These are phyloP conservation scores for Neocatenulostroma microsporum DNA, from an alignment of 2,329 filamentous ascomycete species.

Conservation along the genomic window DNA sequence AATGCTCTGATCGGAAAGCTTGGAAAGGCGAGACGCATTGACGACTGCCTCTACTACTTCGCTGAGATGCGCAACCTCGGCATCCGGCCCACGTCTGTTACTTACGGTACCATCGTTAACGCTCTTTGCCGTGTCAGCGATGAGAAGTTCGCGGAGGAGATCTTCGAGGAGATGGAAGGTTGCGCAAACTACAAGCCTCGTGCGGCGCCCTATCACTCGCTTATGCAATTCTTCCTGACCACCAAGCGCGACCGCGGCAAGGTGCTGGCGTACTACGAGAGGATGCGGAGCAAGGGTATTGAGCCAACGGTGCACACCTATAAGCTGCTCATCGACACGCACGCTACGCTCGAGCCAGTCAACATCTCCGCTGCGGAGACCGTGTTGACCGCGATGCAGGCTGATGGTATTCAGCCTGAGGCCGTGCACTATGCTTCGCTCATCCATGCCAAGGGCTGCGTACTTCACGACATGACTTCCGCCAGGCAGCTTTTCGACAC, in stretches of 20 bases:
- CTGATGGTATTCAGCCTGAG: slow-evolving; percentile 68
- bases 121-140: slow-evolving; percentile 94
- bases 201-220: slow-evolving; percentile 94
- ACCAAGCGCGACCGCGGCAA: slow-evolving; percentile 94
- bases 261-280: slow-evolving; percentile 88
- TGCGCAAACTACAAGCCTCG: slow-evolving; percentile 99
- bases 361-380: slow-evolving; percentile 81
- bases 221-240: slow-evolving; percentile 99
- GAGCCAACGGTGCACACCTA: slow-evolving; percentile 91
- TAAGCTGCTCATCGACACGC: slow-evolving; percentile 92
- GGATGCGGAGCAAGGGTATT: slow-evolving; percentile 83
- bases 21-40: slow-evolving; percentile 93
- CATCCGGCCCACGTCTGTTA: slow-evolving; percentile 93
- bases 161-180: slow-evolving; percentile 98
- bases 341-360: slow-evolving; percentile 87
- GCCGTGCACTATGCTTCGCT: slow-evolving; percentile 93
- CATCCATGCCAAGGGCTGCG: slow-evolving; percentile 92
- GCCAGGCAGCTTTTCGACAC: slow-evolving; percentile 75
- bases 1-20: slow-evolving; percentile 98
- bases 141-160: slow-evolving; percentile 92
- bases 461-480: slow-evolving; percentile 80
- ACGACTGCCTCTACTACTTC: slow-evolving; percentile 97
- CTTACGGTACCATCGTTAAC: slow-evolving; percentile 97
- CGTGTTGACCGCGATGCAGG: slow-evolving; percentile 69
- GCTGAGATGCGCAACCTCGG: slow-evolving; percentile 90